Evolutionary conservation across 2,329 filamentous ascomycete species (phyloP), one percentile per base, ranked within the genome.

Genomic region (Orbilia javanica): DNA sequence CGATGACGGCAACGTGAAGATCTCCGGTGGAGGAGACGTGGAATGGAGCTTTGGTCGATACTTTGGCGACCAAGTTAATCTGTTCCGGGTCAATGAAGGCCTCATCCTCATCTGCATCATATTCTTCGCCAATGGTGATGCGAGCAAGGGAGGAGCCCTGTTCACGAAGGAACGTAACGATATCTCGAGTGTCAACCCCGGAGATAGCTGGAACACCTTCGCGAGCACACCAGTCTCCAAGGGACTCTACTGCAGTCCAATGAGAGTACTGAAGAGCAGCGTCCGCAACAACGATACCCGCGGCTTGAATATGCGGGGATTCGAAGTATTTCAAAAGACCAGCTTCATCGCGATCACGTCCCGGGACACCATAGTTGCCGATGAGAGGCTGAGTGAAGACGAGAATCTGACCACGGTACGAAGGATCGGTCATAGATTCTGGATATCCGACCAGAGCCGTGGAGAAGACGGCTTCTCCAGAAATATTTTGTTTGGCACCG

Each of bases 341-440:
- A 85, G 90, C 93, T 85, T 94, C 87, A 85, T 99, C 96, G 80
- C 93, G 91, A 82, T 90, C 89, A 80, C 88, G 90, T 34, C 94
- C 96, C 15, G 96, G 96, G 18, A 99, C 95, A 82, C 96, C 96
- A 84, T 99, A 99, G 89, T 99, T 99, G 84, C 96, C 96, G 83
- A 99, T 97, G 81, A 99, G 87, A 39, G 96, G 96, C 85, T 97
- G 94, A 81, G 96, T 99, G 88, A 98, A 97, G 85, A 98, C 95
- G 82, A 99, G 88, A 81, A 99, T 98, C 87, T 99, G 96, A 81
- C 96, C 92, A 81, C 92, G 91, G 86, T 95, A 95, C 20, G 92
- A 95, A 66, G 92, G 92, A 83, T 95, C 92, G 83, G 92, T 94
- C 88, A 95, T 90, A 57, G 92, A 97, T 87, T 99, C 96, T 81